These are phyloP conservation scores for Aspergillus sp. DNA, from an alignment of 2,329 filamentous ascomycete species.

Conservation along the genomic window DNA sequence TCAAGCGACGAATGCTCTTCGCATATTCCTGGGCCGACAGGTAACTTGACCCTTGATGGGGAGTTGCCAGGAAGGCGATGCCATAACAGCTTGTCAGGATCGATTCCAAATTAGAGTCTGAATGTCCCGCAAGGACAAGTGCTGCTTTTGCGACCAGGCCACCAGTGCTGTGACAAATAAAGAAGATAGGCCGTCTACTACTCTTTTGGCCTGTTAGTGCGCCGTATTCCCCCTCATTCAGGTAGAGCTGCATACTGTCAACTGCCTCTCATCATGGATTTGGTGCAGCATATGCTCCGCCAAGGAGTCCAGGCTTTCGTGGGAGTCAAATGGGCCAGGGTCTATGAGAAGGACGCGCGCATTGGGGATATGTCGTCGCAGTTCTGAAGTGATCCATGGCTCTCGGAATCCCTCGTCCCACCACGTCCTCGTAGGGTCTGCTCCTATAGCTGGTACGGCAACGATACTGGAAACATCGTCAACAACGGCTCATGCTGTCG, in stretches of 20 bases:
- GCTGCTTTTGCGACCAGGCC: constrained; percentile 60
- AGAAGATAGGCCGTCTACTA: constrained; percentile 52
- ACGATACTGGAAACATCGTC: constrained; percentile 25
- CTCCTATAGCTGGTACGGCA: constrained; percentile 35
- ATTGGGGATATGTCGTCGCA: constrained; percentile 19
- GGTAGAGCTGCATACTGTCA: constrained; percentile 11
- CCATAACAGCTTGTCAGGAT: constrained; percentile 59
- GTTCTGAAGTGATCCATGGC: constrained; percentile 26
- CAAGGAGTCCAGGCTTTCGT: constrained; percentile 25
- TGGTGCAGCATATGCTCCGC: constrained; percentile 23
- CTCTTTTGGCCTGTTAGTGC: constrained; percentile 10
- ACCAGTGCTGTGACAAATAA: constrained; percentile 61
- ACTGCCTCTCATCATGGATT: constrained; percentile 21
- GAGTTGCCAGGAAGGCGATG: constrained; percentile 60
- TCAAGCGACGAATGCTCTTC: constrained; percentile 51
- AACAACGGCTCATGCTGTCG: not conserved
- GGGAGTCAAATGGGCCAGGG: constrained; percentile 24
- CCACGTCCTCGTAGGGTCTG: constrained; percentile 29
- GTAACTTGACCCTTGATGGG: constrained; percentile 63
- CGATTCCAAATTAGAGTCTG: constrained; percentile 24
- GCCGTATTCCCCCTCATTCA: not conserved
- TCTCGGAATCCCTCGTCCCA: constrained; percentile 13
- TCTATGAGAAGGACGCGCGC: constrained; percentile 28
- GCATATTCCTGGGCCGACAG: constrained; percentile 58
- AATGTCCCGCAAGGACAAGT: constrained; percentile 38